phyloP scores from a whole-genome alignment of 352 stramenopile genomes.

The Phytophthora pluvialis region DNA sequence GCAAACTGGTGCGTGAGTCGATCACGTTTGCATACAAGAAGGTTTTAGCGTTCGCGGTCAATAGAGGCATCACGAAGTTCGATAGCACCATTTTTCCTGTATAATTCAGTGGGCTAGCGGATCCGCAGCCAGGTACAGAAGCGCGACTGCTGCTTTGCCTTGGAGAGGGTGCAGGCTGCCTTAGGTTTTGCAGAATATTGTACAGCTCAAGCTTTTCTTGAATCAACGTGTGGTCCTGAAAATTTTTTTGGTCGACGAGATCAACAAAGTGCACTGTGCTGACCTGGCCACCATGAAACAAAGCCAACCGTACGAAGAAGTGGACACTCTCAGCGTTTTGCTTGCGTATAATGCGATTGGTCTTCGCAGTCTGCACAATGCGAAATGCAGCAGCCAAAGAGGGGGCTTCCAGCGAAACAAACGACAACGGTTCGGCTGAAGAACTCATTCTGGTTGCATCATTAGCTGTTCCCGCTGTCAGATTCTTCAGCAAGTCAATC shows the following conservation, averaged over 20 bases:
- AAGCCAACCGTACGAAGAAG: slow-evolving; percentile 74
- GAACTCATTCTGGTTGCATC: slow-evolving; percentile 1
- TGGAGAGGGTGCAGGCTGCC: slow-evolving; percentile 29
- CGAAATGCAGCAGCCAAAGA: slow-evolving; percentile 51
- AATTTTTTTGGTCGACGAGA: slow-evolving; percentile 69
- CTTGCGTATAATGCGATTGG: slow-evolving; percentile 75
- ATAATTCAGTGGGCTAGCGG: neutral
- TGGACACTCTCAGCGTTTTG: slow-evolving; percentile 66
- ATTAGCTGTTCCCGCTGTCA: neutral
- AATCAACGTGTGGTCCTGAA: slow-evolving; percentile 43
- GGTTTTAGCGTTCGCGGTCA: slow-evolving; percentile 65
- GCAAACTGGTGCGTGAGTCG: slow-evolving; percentile 67
- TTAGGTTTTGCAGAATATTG: slow-evolving; percentile 58
- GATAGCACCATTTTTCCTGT: slow-evolving; percentile 46
- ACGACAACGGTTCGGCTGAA: slow-evolving; percentile 37
- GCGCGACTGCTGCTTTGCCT: slow-evolving; percentile 10
- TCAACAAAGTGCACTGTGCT: slow-evolving; percentile 75
- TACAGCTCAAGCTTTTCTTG: slow-evolving; percentile 71
- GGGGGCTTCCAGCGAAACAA: slow-evolving; percentile 60
- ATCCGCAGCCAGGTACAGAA: neutral
- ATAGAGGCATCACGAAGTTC: slow-evolving; percentile 67
- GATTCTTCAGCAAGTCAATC: slow-evolving; percentile 56
- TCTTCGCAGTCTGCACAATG: slow-evolving; percentile 74
- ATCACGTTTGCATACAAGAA: slow-evolving; percentile 78
- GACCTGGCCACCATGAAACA: slow-evolving; percentile 65